Evolutionary conservation across 257 asterid species (phyloP).

Genomic region (Verbena officinalis): DNA sequence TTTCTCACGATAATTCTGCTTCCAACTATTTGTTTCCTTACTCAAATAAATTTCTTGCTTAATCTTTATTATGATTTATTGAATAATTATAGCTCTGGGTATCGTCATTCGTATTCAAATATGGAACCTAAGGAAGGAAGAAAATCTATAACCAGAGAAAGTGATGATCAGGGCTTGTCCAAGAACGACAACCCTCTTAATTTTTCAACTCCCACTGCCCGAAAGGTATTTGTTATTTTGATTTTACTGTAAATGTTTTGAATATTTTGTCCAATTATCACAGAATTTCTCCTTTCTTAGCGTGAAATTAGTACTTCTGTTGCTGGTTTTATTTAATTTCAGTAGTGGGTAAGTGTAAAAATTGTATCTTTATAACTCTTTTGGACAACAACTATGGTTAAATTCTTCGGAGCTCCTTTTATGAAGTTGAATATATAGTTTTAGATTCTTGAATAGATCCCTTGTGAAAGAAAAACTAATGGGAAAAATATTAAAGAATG

Average conservation of each 20-base stretch:
- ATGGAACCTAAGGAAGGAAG: constrained; percentile 53
- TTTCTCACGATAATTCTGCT: neutral
- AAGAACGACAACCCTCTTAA: constrained; percentile 23
- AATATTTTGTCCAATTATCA: constrained; percentile 5
- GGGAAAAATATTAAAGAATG: neutral
- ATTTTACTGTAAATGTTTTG: constrained; percentile 25
- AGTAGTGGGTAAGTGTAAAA: constrained; percentile 3
- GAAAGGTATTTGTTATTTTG: constrained; percentile 36
- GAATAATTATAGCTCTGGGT: constrained; percentile 13
- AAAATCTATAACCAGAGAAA: constrained; percentile 35
- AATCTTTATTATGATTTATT: constrained; percentile 10
- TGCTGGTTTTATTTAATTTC: constrained; percentile 12
- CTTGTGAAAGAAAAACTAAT: neutral
- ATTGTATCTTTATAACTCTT: constrained; percentile 24
- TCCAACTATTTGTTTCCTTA: neutral
- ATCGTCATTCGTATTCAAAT: constrained; percentile 6
- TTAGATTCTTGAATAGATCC: constrained; percentile 9
- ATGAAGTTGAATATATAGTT: neutral
- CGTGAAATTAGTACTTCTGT: neutral
- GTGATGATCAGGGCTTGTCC: constrained; percentile 37
- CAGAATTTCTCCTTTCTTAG: constrained; percentile 7
- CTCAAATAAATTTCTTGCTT: constrained; percentile 11
- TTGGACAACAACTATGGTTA: constrained; percentile 14
- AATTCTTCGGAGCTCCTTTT: neutral
- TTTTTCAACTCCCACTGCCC: constrained; percentile 31